Evolutionary conservation across 441 rosid genomes (phyloP).

Genomic region (Brassica hybrid): DNA sequence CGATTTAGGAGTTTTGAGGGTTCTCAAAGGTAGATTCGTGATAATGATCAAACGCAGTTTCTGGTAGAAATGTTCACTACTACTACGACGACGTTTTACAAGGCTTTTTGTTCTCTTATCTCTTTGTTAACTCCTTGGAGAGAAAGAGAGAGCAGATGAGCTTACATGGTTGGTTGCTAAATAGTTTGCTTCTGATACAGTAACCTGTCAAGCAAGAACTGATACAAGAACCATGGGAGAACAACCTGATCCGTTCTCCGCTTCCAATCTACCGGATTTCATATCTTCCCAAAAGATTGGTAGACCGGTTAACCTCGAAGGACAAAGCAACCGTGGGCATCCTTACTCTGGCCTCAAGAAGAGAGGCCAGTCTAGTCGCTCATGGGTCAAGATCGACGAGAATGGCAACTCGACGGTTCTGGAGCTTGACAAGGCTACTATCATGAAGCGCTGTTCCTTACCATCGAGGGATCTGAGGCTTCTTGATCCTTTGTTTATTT

Average conservation of each 20-base stretch:
- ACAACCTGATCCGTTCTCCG: constrained; percentile 42
- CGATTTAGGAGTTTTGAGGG: not conserved
- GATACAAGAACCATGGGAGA: constrained; percentile 53
- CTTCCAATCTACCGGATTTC: constrained; percentile 47
- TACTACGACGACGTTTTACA: not conserved
- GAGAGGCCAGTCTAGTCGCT: constrained; percentile 89
- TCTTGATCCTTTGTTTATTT: constrained; percentile 93
- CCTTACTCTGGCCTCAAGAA: constrained; percentile 67
- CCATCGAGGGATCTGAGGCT: constrained; percentile 94
- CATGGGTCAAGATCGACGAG: constrained; percentile 90
- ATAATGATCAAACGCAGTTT: not conserved
- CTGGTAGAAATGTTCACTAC: not conserved
- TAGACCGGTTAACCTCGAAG: constrained; percentile 49
- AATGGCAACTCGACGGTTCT: constrained; percentile 68
- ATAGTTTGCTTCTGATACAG: constrained; percentile 27
- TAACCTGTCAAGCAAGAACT: constrained; percentile 31
- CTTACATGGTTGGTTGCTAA: not conserved
- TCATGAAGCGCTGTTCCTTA: constrained; percentile 94
- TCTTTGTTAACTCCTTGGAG: not conserved
- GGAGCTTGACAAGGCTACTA: constrained; percentile 87
- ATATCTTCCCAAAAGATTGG: constrained; percentile 44
- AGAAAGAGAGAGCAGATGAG: not conserved
- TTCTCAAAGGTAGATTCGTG: not conserved
- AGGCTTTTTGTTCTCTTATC: not conserved
- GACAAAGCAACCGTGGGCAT: constrained; percentile 49